Conservation (phyloP, 352 stramenopile species). For the Globisporangium radiosum region DNA sequence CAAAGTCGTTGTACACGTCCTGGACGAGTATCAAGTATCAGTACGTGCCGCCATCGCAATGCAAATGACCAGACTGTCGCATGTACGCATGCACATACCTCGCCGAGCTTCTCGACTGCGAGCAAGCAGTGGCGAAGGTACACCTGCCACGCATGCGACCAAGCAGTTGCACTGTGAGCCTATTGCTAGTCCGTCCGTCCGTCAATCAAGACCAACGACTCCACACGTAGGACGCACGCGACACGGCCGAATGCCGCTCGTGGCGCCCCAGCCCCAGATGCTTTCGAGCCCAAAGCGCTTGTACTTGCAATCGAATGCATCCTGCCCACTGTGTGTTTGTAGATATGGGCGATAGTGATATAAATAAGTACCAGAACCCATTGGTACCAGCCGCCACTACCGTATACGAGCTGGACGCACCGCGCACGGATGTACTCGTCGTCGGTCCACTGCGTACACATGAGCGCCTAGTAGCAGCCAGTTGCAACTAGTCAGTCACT, state of each 20-base stretch:
- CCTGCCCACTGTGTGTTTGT: neutral
- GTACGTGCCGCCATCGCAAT: neutral
- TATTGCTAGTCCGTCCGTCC: no score
- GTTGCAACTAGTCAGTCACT: neutral
- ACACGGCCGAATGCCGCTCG: constrained; percentile 86
- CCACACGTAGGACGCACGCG: constrained; percentile 24
- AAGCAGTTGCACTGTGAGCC: no score
- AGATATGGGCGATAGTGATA: neutral
- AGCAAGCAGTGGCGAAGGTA: constrained; percentile 93
- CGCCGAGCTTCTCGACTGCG: constrained; percentile 71
- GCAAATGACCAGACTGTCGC: no score
- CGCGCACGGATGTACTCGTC: constrained; percentile 69
- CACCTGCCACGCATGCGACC: constrained; percentile 23
- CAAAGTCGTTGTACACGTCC: constrained; percentile 73
- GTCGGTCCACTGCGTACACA: constrained; percentile 86
- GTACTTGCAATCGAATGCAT: constrained; percentile 80
- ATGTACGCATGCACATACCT: constrained; percentile 16
- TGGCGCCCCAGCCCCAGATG: constrained; percentile 85
- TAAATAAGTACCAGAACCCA: no score
- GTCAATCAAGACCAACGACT: neutral
- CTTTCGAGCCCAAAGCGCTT: constrained; percentile 76
- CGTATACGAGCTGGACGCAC: constrained; percentile 13
- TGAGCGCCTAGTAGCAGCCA: constrained; percentile 37
- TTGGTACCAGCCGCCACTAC: no score
- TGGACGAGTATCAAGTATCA: constrained; percentile 2